A percentile compares a stretch with the other conserved stretches of the same genome.
Evolutionary conservation across 164 flowering plant species (phyloP).

Genomic region (Vitis cinerea): DNA sequence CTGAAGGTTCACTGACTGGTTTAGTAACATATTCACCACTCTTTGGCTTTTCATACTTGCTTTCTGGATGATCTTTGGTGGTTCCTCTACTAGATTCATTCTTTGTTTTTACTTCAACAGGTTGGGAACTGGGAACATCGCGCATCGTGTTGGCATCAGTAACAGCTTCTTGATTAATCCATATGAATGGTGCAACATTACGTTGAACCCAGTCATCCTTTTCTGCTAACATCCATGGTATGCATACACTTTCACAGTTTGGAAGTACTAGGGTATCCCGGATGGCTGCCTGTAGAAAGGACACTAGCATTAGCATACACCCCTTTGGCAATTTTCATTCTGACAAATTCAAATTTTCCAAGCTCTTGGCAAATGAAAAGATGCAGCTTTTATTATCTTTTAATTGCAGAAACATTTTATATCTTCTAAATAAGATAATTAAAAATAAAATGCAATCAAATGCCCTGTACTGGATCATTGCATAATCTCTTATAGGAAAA

Average conservation of each 20-base stretch:
- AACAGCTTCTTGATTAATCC: constrained; percentile 60
- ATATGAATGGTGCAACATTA: constrained; percentile 70
- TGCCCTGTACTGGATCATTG: too few relatives aligned
- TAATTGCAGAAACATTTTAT: too few relatives aligned
- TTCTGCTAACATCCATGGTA: constrained; percentile 96
- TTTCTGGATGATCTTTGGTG: constrained; percentile 22
- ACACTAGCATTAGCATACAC: constrained; percentile 12
- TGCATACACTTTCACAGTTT: constrained; percentile 66
- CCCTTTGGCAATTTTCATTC: background rate
- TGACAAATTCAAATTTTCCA: background rate
- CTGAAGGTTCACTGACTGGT: constrained; percentile 12
- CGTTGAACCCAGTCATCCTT: constrained; percentile 89
- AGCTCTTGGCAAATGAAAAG: too few relatives aligned
- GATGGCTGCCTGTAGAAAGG: constrained; percentile 65
- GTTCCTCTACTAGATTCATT: constrained; percentile 20
- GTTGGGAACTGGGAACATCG: constrained; percentile 26
- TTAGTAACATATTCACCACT: constrained; percentile 17
- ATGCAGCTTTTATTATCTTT: too few relatives aligned
- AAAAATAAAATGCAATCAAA: too few relatives aligned
- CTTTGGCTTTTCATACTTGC: constrained; percentile 24
- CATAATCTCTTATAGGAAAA: too few relatives aligned
- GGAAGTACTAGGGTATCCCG: constrained; percentile 88
- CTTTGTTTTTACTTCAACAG: constrained; percentile 26
- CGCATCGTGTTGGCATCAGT: constrained; percentile 20
- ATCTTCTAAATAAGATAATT: too few relatives aligned